phyloP scores from a whole-genome alignment of 176 grass and related monocot genomes.

The Musa beccarii region DNA sequence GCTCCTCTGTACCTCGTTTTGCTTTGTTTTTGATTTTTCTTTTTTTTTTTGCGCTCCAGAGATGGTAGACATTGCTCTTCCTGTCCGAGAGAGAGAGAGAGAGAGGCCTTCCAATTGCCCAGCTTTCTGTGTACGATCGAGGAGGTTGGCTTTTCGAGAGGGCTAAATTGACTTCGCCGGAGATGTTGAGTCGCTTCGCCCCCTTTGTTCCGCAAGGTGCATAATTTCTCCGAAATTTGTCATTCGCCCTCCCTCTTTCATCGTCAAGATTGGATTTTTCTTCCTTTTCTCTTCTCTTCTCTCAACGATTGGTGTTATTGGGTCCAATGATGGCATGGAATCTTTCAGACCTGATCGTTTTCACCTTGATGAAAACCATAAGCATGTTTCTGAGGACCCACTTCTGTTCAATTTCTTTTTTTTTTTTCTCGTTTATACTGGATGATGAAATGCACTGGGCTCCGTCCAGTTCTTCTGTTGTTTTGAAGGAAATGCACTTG shows the following conservation, averaged over 20 bases:
- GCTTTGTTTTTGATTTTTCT: no score
- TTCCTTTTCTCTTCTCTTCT: neutral
- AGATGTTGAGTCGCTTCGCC: constrained; percentile 86
- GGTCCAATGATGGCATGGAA: constrained; percentile 78
- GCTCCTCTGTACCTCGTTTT: no score
- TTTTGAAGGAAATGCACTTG: constrained; percentile 73
- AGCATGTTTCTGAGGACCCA: constrained; percentile 63
- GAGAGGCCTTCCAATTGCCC: neutral
- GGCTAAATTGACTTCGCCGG: constrained; percentile 38
- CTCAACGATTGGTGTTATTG: neutral
- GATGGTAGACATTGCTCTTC: no score
- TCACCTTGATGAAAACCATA: constrained; percentile 50
- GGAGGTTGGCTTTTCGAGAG: constrained; percentile 60
- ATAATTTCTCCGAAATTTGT: constrained; percentile 58
- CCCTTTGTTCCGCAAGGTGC: constrained; percentile 31
- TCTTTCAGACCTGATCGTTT: constrained; percentile 99
- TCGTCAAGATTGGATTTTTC: neutral
- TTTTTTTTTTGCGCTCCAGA: no score
- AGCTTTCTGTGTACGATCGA: neutral
- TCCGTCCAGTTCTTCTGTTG: constrained; percentile 44
- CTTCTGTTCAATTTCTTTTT: no score
- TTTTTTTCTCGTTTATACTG: neutral
- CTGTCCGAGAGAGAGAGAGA: no score
- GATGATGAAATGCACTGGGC: constrained; percentile 97
- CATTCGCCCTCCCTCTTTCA: no score